Percentiles rank a stretch among this genome's conserved stretches.
phyloP scores from a whole-genome alignment of 2,329 filamentous ascomycete species.

The Coniochaeta ligniaria region DNA sequence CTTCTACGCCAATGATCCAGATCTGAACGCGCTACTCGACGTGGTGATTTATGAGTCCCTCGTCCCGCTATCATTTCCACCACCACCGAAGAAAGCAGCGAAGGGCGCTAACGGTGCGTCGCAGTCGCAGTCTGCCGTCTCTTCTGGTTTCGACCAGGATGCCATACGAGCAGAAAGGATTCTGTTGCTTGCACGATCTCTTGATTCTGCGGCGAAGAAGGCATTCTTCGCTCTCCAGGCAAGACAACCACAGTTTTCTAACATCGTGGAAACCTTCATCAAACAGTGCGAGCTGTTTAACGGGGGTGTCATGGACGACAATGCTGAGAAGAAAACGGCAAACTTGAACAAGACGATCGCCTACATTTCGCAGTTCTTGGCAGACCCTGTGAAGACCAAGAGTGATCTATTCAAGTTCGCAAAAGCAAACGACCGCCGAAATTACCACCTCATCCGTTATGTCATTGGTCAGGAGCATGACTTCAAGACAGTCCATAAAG shows the following conservation, averaged over 20 bases:
- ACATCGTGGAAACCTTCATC: slow-evolving; percentile 68
- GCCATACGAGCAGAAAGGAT: slow-evolving; percentile 79
- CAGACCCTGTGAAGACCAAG: slow-evolving; percentile 64
- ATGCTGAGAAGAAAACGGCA: slow-evolving; percentile 60
- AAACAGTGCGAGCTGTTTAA: slow-evolving; percentile 86
- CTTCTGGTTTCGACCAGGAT: slow-evolving; percentile 54
- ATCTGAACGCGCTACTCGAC: slow-evolving; percentile 79
- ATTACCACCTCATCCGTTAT: slow-evolving; percentile 83
- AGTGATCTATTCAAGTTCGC: slow-evolving; percentile 85
- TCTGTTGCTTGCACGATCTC: slow-evolving; percentile 68
- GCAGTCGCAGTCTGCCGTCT: slow-evolving; percentile 39
- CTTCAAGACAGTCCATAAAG: slow-evolving; percentile 83
- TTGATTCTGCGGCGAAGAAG: slow-evolving; percentile 71
- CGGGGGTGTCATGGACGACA: slow-evolving; percentile 71
- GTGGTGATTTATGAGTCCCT: slow-evolving; percentile 80
- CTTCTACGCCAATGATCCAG: slow-evolving; percentile 82
- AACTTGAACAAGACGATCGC: slow-evolving; percentile 67
- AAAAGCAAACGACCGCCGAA: slow-evolving; percentile 81
- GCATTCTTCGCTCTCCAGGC: slow-evolving; percentile 84
- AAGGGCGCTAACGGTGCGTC: slow-evolving; percentile 55
- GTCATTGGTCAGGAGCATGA: slow-evolving; percentile 80
- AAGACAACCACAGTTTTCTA: slow-evolving; percentile 67
- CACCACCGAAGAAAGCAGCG: slow-evolving; percentile 51
- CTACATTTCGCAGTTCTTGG: slow-evolving; percentile 66
- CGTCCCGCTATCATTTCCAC: slow-evolving; percentile 82